Evolutionary conservation across 1,139 yeast genomes (phyloP), one percentile per base, ranked within the genome.

Genomic region (Taiozyma sp.): DNA sequence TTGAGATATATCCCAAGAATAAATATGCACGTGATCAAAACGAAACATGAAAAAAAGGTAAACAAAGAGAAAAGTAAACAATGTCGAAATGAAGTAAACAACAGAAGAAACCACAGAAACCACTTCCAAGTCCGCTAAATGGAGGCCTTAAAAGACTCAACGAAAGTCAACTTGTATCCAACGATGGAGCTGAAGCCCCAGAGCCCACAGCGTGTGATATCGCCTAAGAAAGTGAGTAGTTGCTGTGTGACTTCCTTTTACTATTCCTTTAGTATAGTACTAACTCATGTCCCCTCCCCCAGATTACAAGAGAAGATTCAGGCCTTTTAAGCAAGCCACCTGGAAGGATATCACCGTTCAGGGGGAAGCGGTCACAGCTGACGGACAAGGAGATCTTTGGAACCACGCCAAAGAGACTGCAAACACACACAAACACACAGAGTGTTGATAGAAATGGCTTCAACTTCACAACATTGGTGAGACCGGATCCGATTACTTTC

Each of bases 321-420:
- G 4, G 9, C 24, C 41, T 37, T 21, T 43, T 54, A 45, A 41
- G 34, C 14, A 56, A 55, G 35, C 60, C 63, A 35, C 61, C 64
- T n/a, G 51, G 46, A 3, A 53, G 64, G 28, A 21, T 61, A 1
- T 59, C 63, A 1, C 63, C 64, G 1, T 53, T 58, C 52, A 61
- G 59, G 35, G 62, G 62, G 0, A 37, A 49, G 19, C 52, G 29
- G 42, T 19, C 59, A 9, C 43, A 14, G 2, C 48, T 53, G 53
- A 39, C 58, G 2, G 45, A 56, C 0, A 40, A 45, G 4, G 56
- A 60, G 47, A 56, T 57, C 16, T 59, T 60, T 35, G 46, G 56
- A 2, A 48, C 52, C 1, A 57, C 62, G 0, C 64, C 64, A n/a
- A 46, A 46, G 16, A 49, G 62, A 34, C 16, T 56, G 14, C 40